These are phyloP conservation scores for Lodderomyces jiufengensis DNA, from an alignment of 1,139 yeast genomes.

Conservation along the genomic window DNA sequence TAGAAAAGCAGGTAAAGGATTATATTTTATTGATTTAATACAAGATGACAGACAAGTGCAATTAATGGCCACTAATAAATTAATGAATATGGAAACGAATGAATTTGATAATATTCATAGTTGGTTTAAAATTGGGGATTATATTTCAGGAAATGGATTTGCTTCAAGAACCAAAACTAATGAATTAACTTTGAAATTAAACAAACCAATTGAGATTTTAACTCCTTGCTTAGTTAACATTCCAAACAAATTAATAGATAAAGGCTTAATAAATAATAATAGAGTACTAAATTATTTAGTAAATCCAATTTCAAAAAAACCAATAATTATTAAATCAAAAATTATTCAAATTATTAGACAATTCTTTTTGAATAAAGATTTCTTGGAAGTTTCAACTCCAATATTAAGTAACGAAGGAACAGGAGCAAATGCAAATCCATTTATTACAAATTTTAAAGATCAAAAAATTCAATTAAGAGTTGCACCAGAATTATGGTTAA, in stretches of 20 bases:
- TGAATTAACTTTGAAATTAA: slow-evolving; percentile 70
- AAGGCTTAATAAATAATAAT: slow-evolving; percentile 58
- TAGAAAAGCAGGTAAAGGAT: slow-evolving; percentile 61
- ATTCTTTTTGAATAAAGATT: slow-evolving; percentile 53
- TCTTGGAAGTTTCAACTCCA: slow-evolving; percentile 87
- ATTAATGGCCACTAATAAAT: slow-evolving; percentile 53
- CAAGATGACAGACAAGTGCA: slow-evolving; percentile 61
- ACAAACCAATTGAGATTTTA: slow-evolving; percentile 45
- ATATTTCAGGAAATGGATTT: slow-evolving; percentile 56
- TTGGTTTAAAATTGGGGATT: slow-evolving; percentile 67
- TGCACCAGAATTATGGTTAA: slow-evolving; percentile 94
- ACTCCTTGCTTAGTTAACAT: slow-evolving; percentile 63
- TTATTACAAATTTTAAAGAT: slow-evolving; percentile 53
- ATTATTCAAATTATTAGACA: slow-evolving; percentile 53
- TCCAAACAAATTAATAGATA: slow-evolving; percentile 59
- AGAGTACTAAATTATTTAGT: slow-evolving; percentile 75
- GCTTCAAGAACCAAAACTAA: slow-evolving; percentile 79
- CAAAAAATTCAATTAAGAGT: slow-evolving; percentile 61
- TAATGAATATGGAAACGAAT: slow-evolving; percentile 35
- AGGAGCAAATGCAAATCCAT: slow-evolving; percentile 91
- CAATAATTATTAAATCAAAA: slow-evolving; percentile 51
- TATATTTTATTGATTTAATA: slow-evolving; percentile 61
- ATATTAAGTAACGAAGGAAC: slow-evolving; percentile 66
- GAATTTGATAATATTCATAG: slow-evolving; percentile 45
- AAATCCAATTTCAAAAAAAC: slow-evolving; percentile 45